These are phyloP conservation scores for Fraxinus excelsior DNA, from an alignment of 257 asterid genomes.

Conservation along the genomic window DNA sequence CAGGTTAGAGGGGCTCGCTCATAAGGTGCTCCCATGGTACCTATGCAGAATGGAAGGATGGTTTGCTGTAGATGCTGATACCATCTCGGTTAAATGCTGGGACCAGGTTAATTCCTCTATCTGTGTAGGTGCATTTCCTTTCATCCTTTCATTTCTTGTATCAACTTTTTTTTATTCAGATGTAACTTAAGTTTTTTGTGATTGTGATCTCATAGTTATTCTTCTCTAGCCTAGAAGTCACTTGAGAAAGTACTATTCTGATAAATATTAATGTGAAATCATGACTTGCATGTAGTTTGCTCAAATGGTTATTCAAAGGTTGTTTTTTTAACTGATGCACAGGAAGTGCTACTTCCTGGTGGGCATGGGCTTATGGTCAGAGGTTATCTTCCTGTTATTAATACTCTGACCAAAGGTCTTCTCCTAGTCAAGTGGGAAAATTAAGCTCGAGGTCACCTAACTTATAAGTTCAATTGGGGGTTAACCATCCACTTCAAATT, in stretches of 20 bases:
- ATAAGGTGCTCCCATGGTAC: slow-evolving; percentile 93
- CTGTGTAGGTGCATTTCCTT: neutral
- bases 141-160: neutral
- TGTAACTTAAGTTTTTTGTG: too few relatives aligned
- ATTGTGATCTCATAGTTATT: neutral
- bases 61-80: slow-evolving; percentile 98
- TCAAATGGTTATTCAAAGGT: slow-evolving; percentile 5
- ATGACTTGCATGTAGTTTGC: neutral
- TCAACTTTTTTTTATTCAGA: neutral
- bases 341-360: slow-evolving; percentile 98
- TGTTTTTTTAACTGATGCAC: slow-evolving; percentile 8
- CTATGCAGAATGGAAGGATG: slow-evolving; percentile 98
- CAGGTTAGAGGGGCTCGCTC: slow-evolving; percentile 80
- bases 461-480: neutral
- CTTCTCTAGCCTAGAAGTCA: neutral
- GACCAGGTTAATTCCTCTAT: slow-evolving; percentile 60
- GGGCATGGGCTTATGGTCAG: slow-evolving; percentile 99
- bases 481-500: neutral
- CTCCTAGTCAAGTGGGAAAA: neutral
- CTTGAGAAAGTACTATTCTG: neutral
- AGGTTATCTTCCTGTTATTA: slow-evolving; percentile 91
- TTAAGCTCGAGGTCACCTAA: too few relatives aligned
- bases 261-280: neutral
- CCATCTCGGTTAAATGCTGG: slow-evolving; percentile 91
- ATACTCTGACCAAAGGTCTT: slow-evolving; percentile 89